Conservation (phyloP, 1,284 basidiomycete genomes). For the Rhodofomes roseus region DNA sequence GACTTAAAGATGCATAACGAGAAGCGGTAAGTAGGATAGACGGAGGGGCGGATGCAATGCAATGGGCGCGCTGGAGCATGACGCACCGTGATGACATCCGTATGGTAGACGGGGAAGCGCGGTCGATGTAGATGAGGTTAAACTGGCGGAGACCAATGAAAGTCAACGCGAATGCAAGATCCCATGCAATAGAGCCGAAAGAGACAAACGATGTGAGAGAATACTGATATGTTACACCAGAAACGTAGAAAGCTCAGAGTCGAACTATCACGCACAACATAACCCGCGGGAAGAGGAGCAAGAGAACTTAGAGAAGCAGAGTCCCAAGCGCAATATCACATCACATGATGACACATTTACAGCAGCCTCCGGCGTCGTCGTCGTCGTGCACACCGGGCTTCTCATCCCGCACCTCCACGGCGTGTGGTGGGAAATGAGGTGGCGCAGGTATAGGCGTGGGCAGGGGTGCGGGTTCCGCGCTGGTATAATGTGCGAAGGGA, state of each 20-base stretch:
- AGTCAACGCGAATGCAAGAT: neutral
- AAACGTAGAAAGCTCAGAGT: neutral
- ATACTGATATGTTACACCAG: conserved; percentile 3
- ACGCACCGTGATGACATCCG: neutral
- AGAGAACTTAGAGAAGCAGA: neutral
- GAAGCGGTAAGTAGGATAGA: neutral
- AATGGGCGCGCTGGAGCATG: neutral
- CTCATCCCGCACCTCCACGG: conserved; percentile 8
- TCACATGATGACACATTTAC: conserved; percentile 38
- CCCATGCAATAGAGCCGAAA: conserved; percentile 1
- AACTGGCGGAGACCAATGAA: neutral
- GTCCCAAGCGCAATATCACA: conserved; percentile 3
- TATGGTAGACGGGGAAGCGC: neutral
- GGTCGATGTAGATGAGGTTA: neutral
- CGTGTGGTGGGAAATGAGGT: conserved; percentile 14
- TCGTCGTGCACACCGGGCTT: conserved; percentile 20
- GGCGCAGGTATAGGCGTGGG: conserved; percentile 5
- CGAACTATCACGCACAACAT: conserved; percentile 4
- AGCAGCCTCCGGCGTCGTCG: conserved; percentile 28
- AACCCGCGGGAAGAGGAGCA: neutral
- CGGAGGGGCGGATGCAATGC: neutral
- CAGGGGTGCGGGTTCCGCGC: conserved; percentile 3
- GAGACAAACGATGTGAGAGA: neutral
- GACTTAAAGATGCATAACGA: neutral
- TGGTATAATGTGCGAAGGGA: conserved; percentile 56